Conservation (phyloP, 768 basidiomycete genomes). For the Kondoa malvinella region DNA sequence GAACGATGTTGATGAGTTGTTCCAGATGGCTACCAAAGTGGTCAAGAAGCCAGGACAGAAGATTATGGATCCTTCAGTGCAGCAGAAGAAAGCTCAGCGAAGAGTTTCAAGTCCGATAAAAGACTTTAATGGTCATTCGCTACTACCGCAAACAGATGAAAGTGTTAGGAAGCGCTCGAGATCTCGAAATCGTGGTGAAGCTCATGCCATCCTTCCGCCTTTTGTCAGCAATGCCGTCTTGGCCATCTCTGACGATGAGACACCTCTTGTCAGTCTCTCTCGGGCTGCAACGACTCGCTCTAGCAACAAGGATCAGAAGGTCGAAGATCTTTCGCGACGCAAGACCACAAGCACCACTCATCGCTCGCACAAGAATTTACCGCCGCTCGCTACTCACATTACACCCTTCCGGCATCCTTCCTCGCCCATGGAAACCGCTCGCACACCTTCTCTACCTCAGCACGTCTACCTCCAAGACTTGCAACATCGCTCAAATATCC, state of each 20-base stretch:
- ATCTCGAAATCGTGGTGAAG: neutral
- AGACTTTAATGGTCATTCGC: neutral
- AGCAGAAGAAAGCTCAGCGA: neutral
- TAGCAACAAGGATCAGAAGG: neutral
- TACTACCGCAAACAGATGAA: neutral
- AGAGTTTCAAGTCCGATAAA: neutral
- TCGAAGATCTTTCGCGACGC: neutral
- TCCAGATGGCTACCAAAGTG: neutral
- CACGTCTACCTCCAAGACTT: neutral
- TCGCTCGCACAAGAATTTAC: neutral
- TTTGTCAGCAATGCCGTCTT: neutral
- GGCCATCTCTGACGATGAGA: neutral
- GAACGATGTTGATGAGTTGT: neutral
- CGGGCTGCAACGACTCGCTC: neutral
- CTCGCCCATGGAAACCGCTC: neutral
- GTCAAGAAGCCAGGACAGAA: constrained; percentile 2
- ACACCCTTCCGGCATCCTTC: neutral
- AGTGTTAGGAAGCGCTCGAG: neutral
- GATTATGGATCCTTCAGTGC: neutral
- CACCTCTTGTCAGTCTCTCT: neutral
- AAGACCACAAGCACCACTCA: neutral
- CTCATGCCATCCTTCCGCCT: neutral
- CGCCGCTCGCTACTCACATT: neutral
- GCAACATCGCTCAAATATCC: neutral
- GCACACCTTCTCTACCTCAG: neutral